Evolutionary conservation across 2,329 filamentous ascomycete genomes (phyloP), one percentile per base, ranked within the genome.

Genomic region (Diplocarpon mali): DNA sequence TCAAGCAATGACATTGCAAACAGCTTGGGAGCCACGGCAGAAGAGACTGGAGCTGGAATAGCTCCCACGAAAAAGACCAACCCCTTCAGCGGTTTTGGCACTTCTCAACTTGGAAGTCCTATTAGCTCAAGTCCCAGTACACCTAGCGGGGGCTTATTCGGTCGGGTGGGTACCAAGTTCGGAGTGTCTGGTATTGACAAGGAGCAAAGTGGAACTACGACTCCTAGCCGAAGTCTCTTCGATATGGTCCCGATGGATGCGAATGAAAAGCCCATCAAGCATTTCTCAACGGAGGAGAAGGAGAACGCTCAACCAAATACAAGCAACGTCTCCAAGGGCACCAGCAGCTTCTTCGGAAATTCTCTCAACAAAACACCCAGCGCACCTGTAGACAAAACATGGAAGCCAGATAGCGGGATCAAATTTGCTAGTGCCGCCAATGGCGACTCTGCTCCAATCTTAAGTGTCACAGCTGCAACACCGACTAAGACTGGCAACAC

Each of bases 221-320:
- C 52, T 32, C 49, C 49, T 39, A 38, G 27, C 13, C 24, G 45
- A 42, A 48, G 38, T 27, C 39, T 53, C 5, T 53, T 53, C 51
- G 74, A 76, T 32, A 70, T 75, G 29, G 67, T 78, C 7, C 70
- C 67, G 5, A 72, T 68, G 58, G 69, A 65, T 38, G 63, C 57
- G 14, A 67, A 73, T 48, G 72, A 72, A 1, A 67, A 76, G 14
- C 41, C 45, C 12, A 58, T 75, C 2, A 67, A 71, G 14, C 44
- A 47, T 15, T 40, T 51, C 34, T 50, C 51, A 20, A 57, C 66
- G 2, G 56, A 60, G 39, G 57, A 60, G 30, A 61, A 63, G 27
- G 57, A 60, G 32, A 62, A 63, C n/a, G 56, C 54, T 13, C 44
- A 57, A 20, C 50, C 49, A 54, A 62, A 42, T 49, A 60, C 49